Evolutionary conservation across 805 yeast species (phyloP), one percentile per base, ranked within the genome.

Genomic region (Kodamaea leandrae): DNA sequence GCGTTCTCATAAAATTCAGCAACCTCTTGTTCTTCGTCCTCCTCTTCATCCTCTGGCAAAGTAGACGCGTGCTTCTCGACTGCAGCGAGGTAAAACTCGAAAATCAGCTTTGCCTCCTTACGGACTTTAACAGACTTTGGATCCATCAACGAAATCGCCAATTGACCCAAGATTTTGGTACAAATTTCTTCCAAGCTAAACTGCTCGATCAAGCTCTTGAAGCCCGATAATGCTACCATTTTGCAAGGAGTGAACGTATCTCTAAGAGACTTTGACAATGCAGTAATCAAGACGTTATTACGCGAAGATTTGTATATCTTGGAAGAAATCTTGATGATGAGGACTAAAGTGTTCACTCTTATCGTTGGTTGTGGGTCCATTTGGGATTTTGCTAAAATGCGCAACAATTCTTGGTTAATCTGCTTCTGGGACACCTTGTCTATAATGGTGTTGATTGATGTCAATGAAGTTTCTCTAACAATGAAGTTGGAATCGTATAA

Each of bases 101-200:
- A 80, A 0, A 88, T 74, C 33, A 71, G 61, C 50, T 78, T 78
- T 0, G 96, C 96, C 53, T 83, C 86, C 0, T 61, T 61, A 44
- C 98, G 71, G 2, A 91, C 90, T 39, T 77, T 74, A 4, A 67
- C 63, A 8, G 87, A 83, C 38, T 59, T 63, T 40, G 72, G 74
- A 60, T 93, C 98, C 55, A 91, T 72, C 42, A 91, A 66, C 1
- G 93, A 79, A 1, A 93, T 86, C 0, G 96, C 89, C 42, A 93
- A 76, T 2, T 88, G 87, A 0, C 96, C 91, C 41, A 93, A 64
- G 13, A 90, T 77, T 56, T 83, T 86, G 17, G 82, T 80, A 42
- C 95, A 86, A 42, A 88, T 82, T 32, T 87, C 82, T 12, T 78
- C 84, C 0, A 89, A 80, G 1, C 83, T 66, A 51, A 90, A 89